Evolutionary conservation across 495 filamentous ascomycete genomes (phyloP).

Genomic region (Achaetomiella virescens): DNA sequence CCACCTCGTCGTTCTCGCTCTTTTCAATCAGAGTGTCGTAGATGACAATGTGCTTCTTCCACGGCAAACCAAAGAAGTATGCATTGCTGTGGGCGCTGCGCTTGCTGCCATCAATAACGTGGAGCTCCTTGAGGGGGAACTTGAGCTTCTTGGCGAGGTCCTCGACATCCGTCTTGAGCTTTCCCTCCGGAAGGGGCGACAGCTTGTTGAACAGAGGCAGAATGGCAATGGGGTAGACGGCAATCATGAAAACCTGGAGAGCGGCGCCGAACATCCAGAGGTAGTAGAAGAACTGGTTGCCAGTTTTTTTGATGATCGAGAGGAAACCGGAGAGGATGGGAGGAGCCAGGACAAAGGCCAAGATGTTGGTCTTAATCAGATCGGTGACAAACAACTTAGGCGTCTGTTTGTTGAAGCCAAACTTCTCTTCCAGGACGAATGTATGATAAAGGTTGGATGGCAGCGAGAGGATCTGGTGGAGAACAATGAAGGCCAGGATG

Average conservation of each 20-base stretch:
- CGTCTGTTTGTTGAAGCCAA: slow-evolving; percentile 98
- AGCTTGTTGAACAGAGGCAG: slow-evolving; percentile 97
- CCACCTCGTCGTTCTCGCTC: slow-evolving; percentile 82
- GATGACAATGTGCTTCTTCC: slow-evolving; percentile 99
- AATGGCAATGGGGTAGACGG: slow-evolving; percentile 91
- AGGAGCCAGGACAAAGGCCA: slow-evolving; percentile 69
- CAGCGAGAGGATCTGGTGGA: slow-evolving; percentile 68
- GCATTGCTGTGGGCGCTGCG: slow-evolving; percentile 95
- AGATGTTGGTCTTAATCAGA: slow-evolving; percentile 81
- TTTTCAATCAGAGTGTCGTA: slow-evolving; percentile 97
- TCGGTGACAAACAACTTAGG: slow-evolving; percentile 82
- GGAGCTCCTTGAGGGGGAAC: slow-evolving; percentile 84
- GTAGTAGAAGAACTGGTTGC: slow-evolving; percentile 92
- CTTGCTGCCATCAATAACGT: slow-evolving; percentile 97
- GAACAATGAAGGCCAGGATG: slow-evolving; percentile 76
- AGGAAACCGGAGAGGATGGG: slow-evolving; percentile 88
- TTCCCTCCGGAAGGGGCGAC: slow-evolving; percentile 79
- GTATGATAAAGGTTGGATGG: slow-evolving; percentile 86
- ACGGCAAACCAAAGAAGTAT: slow-evolving; percentile 95
- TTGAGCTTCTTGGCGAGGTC: slow-evolving; percentile 74
- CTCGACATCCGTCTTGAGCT: slow-evolving; percentile 83
- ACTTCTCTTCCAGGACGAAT: slow-evolving; percentile 93
- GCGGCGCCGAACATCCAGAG: slow-evolving; percentile 87
- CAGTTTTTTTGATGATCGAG: slow-evolving; percentile 84
- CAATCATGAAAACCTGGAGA: slow-evolving; percentile 88